Evolutionary conservation across 2,329 filamentous ascomycete species (phyloP), one percentile per base, ranked within the genome.

Genomic region (Cladosporium sp.): DNA sequence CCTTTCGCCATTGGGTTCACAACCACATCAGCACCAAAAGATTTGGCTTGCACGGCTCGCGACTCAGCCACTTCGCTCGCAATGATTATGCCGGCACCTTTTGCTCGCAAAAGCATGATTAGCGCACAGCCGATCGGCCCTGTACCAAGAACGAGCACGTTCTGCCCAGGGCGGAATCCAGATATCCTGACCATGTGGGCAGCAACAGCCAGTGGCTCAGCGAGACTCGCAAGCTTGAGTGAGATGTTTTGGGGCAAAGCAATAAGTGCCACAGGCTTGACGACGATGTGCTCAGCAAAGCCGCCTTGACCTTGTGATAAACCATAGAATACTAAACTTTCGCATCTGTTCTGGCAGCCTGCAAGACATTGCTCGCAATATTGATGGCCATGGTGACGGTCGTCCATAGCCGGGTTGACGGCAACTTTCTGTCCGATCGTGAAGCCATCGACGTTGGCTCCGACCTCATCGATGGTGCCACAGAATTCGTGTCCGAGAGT

Each of bases 231-330:
- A 21, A 67, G 30, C 25, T 64, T 64, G 49, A 65, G 46, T 26
- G 64, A 63, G 16, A 64, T 64, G 18, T 67, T 51, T 13, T 39
- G 32, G 3, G 66, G 64, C 5, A 67, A 34, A 59, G 58, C 56
- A 39, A 64, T 67, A 11, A 65, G 30, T n/a, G 64, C 64, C 56
- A 58, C 57, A 21, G 59, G 64, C 36, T 65, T 62, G 18, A 63
- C 66, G 14, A 51, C 58, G 30, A 72, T 13, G 70, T 72, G 1
- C 74, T 82, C 30, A 70, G 74, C 32, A 56, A 73, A n/a, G 73
- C 76, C 1, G 77, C 79, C 5, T 28, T 57, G 28, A 16, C 49
- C 58, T 14, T 30, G 23, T 16, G 39, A 48, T 1, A 68, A 14
- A 7, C 66, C 66, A 32, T 65, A 64, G 26, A 68, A 68, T 3